Percentiles rank a stretch among this genome's conserved stretches.
Conservation (phyloP, 306 rosid genomes). For the Herpetospermum pedunculosum region DNA sequence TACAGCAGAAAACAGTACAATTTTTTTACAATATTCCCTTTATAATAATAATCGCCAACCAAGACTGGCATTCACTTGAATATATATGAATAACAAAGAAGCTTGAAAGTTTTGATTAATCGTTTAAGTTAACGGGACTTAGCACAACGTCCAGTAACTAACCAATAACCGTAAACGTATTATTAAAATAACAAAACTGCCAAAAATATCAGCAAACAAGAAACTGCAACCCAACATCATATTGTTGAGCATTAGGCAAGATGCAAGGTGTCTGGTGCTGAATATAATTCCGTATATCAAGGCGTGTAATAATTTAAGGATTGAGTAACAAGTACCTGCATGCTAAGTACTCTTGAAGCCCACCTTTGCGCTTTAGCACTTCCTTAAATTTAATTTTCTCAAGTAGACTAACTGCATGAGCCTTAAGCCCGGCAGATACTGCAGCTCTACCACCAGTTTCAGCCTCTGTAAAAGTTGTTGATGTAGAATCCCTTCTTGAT, state of each 20-base stretch:
- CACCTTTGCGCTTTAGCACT: slow-evolving; percentile 87
- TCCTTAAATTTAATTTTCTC: slow-evolving; percentile 95
- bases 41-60: not conserved
- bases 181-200: not conserved
- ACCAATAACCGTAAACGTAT: not conserved
- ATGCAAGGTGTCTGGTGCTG: not conserved
- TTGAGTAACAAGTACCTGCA: slow-evolving; percentile 52
- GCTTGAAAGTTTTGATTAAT: not conserved
- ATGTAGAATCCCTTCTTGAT: slow-evolving; percentile 49
- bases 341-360: slow-evolving; percentile 81
- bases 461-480: slow-evolving; percentile 39
- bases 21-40: not conserved
- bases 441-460: slow-evolving; percentile 77
- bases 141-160: not conserved
- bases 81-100: not conserved
- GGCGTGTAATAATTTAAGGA: slow-evolving; percentile 5
- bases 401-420: slow-evolving; percentile 67
- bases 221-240: slow-evolving; percentile 1
- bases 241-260: not conserved
- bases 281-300: not conserved
- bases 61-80: not conserved
- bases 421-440: slow-evolving; percentile 88
- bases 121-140: not conserved
- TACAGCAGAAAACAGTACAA: not conserved
- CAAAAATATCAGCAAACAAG: not conserved